Evolutionary conservation across 768 basidiomycete species (phyloP).

Genomic region (Aureoboletus auriporus): DNA sequence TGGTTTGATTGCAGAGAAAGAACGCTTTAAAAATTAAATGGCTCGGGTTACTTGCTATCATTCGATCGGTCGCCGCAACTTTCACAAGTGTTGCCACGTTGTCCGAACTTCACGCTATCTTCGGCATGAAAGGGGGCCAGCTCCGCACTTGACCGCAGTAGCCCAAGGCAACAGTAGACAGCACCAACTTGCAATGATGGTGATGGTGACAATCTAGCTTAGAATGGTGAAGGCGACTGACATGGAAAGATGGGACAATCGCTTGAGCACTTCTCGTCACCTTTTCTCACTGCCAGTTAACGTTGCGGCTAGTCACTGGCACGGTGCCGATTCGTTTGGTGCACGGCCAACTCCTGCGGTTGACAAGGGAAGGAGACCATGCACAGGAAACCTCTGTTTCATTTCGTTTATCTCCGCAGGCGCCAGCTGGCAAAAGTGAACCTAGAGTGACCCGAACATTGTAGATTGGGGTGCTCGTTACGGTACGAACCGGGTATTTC

Average conservation of each 20-base stretch:
- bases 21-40: no score
- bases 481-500: slow-evolving; percentile 7
- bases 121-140: neutral
- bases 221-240: neutral
- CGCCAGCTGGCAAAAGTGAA: neutral
- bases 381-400: slow-evolving; percentile 4
- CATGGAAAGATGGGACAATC: neutral
- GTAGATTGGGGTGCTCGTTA: slow-evolving; percentile 15
- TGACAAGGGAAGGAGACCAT: neutral
- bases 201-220: no score
- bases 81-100: neutral
- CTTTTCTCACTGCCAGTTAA: neutral
- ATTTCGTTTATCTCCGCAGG: slow-evolving; percentile 26
- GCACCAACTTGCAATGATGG: no score
- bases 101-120: neutral
- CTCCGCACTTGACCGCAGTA: neutral
- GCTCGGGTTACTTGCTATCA: slow-evolving; percentile 1
- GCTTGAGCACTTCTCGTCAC: neutral
- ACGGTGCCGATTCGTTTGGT: slow-evolving; percentile 6
- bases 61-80: slow-evolving; percentile 1
- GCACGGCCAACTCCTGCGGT: no score
- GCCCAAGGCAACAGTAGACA: neutral
- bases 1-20: slow-evolving; percentile 8
- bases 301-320: neutral
- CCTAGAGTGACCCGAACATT: neutral